Conservation (phyloP, 2,329 filamentous ascomycete species). For the Claviceps lovelessii region DNA sequence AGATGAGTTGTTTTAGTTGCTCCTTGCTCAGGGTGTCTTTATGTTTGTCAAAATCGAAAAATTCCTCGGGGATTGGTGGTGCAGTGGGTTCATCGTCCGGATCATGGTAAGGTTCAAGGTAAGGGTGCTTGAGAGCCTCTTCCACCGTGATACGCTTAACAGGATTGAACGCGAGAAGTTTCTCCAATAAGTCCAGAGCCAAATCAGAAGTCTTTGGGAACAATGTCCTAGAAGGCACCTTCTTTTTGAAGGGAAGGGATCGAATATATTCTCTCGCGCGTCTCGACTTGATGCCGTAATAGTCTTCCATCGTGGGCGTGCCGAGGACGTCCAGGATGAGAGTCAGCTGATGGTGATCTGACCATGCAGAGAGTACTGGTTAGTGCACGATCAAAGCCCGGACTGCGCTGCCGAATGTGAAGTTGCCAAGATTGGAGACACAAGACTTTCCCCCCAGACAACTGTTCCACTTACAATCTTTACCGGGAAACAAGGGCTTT, state of each 20-base stretch:
- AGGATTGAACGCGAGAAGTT: slow-evolving; percentile 92
- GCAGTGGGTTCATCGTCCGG: slow-evolving; percentile 96
- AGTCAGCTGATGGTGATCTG: slow-evolving; percentile 94
- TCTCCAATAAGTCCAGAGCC: slow-evolving; percentile 86
- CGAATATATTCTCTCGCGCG: slow-evolving; percentile 96
- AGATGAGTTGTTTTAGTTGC: slow-evolving; percentile 93
- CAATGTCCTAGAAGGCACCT: slow-evolving; percentile 91
- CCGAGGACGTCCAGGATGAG: slow-evolving; percentile 94
- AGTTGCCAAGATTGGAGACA: not conserved
- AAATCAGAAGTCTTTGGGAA: slow-evolving; percentile 99
- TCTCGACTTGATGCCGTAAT: slow-evolving; percentile 98
- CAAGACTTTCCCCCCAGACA: not conserved
- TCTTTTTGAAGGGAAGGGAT: slow-evolving; percentile 97
- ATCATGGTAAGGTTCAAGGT: slow-evolving; percentile 97
- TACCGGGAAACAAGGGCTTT: slow-evolving; percentile 94
- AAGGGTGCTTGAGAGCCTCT: slow-evolving; percentile 92
- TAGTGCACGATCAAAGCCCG: not conserved
- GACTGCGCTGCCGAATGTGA: not conserved
- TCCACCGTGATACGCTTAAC: slow-evolving; percentile 98
- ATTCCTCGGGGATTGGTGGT: slow-evolving; percentile 91
- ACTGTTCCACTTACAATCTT: slow-evolving; percentile 60
- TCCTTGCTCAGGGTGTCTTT: slow-evolving; percentile 98
- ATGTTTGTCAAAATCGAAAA: slow-evolving; percentile 99
- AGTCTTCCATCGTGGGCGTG: slow-evolving; percentile 98
- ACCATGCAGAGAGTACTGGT: not conserved